Percentiles rank a stretch among this genome's conserved stretches.
phyloP scores from a whole-genome alignment of 2,329 filamentous ascomycete species.

The Talaromyces islandicus region DNA sequence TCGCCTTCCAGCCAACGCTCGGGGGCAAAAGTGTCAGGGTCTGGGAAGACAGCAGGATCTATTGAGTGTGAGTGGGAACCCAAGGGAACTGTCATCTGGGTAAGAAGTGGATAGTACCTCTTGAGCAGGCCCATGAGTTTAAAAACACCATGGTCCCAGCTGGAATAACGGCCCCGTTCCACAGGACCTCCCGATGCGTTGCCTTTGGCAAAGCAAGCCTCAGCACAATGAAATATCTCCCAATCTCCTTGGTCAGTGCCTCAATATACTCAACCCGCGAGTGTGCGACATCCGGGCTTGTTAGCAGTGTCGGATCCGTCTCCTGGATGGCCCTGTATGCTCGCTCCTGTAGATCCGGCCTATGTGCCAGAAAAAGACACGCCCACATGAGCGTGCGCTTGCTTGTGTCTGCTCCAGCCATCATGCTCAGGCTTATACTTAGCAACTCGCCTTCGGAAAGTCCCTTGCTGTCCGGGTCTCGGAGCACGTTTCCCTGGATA shows the following conservation, averaged over 20 bases:
- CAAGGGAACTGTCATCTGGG: neutral
- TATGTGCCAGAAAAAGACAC: slow-evolving; percentile 6
- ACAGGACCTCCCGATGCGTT: slow-evolving; percentile 4
- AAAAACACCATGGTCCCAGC: slow-evolving; percentile 10
- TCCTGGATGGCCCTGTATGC: slow-evolving; percentile 2
- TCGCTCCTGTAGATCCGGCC: slow-evolving; percentile 8
- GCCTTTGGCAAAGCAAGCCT: slow-evolving; percentile 2
- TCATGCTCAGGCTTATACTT: slow-evolving; percentile 10
- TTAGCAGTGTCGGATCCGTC: neutral
- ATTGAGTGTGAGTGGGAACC: neutral
- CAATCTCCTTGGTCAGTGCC: slow-evolving; percentile 7
- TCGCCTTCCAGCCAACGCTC: slow-evolving; percentile 21
- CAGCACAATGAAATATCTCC: slow-evolving; percentile 7
- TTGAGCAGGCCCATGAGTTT: slow-evolving; percentile 12
- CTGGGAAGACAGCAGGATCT: neutral
- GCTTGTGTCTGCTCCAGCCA: slow-evolving; percentile 8
- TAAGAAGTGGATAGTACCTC: slow-evolving; percentile 2
- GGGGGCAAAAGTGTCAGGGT: slow-evolving; percentile 8
- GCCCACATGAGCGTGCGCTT: slow-evolving; percentile 6
- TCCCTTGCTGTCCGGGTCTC: slow-evolving; percentile 2
- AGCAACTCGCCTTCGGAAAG: slow-evolving; percentile 5
- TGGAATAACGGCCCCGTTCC: slow-evolving; percentile 5
- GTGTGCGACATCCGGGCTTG: neutral
- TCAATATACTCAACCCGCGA: slow-evolving; percentile 5
- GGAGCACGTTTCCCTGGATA: slow-evolving; percentile 6